Conservation (phyloP, 257 asterid genomes). For the Ehretia macrophylla region DNA sequence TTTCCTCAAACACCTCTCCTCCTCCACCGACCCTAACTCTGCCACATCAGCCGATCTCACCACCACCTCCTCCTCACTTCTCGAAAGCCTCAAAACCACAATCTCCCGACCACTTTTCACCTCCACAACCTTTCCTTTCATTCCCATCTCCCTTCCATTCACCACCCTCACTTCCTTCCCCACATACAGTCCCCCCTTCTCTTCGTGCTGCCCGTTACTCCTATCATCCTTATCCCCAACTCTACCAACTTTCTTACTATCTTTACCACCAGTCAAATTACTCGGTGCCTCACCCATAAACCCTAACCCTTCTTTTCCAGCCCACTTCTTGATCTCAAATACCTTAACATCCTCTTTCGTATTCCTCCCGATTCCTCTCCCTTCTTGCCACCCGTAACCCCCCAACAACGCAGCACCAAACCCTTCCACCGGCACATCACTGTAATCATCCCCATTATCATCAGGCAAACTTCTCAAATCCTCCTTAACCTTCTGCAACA, state of each 20-base stretch:
- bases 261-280: constrained; percentile 7
- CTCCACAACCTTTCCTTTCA: constrained; percentile 56
- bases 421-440: constrained; percentile 74
- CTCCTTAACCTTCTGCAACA: constrained; percentile 48
- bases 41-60: constrained; percentile 47
- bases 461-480: constrained; percentile 63
- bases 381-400: constrained; percentile 88
- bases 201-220: constrained; percentile 8
- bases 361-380: constrained; percentile 70
- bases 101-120: constrained; percentile 44
- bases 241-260: constrained; percentile 15
- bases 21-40: constrained; percentile 64
- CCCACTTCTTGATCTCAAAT: constrained; percentile 41
- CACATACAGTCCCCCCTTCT: constrained; percentile 26
- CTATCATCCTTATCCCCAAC: constrained; percentile 8
- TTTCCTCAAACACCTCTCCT: constrained; percentile 59
- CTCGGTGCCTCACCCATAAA: constrained; percentile 33
- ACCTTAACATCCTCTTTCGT: constrained; percentile 62
- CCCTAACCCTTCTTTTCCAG: constrained; percentile 82
- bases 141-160: constrained; percentile 61
- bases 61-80: constrained; percentile 44
- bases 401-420: constrained; percentile 60
- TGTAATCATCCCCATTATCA: constrained; percentile 47
- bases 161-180: constrained; percentile 67
- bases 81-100: constrained; percentile 43